Percentiles rank a stretch among this genome's conserved stretches.
Conservation (phyloP, 495 filamentous ascomycete genomes). For the Neurospora sp. region DNA sequence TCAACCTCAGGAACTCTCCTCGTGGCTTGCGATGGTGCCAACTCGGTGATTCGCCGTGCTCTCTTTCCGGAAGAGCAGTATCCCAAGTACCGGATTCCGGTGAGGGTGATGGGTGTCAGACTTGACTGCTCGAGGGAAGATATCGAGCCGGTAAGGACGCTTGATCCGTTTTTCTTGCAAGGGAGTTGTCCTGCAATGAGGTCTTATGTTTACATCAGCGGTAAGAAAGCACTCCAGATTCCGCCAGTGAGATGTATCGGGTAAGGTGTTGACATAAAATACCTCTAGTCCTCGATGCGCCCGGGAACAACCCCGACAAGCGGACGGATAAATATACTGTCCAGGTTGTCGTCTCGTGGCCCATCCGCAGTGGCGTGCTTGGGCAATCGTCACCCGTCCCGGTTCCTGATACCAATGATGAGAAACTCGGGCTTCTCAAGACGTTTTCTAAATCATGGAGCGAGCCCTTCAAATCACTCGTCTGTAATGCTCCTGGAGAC, state of each 20-base stretch:
- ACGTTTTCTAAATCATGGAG: slow-evolving; percentile 42
- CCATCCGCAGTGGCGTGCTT: slow-evolving; percentile 21
- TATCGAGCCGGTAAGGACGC: slow-evolving; percentile 20
- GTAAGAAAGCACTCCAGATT: slow-evolving; percentile 11
- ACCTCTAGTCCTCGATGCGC: slow-evolving; percentile 23
- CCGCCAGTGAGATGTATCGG: not conserved
- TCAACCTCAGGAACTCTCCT: slow-evolving; percentile 15
- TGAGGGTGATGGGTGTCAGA: slow-evolving; percentile 21
- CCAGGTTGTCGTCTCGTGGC: slow-evolving; percentile 47
- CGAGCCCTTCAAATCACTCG: slow-evolving; percentile 42
- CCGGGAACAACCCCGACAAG: slow-evolving; percentile 8
- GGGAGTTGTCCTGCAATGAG: slow-evolving; percentile 47
- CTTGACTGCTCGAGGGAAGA: slow-evolving; percentile 19
- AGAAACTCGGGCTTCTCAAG: slow-evolving; percentile 42
- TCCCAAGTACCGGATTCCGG: slow-evolving; percentile 14
- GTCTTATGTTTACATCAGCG: slow-evolving; percentile 33
- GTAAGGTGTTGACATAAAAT: not conserved
- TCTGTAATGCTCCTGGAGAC: slow-evolving; percentile 36
- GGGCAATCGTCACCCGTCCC: slow-evolving; percentile 13
- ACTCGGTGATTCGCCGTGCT: slow-evolving; percentile 15
- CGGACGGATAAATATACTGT: slow-evolving; percentile 19
- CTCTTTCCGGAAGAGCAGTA: slow-evolving; percentile 15
- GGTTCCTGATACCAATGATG: slow-evolving; percentile 31
- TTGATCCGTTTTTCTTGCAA: slow-evolving; percentile 54
- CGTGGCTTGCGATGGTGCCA: slow-evolving; percentile 24